These are phyloP conservation scores for Fusarium annulatum DNA, from an alignment of 2,329 filamentous ascomycete species.

Conservation along the genomic window DNA sequence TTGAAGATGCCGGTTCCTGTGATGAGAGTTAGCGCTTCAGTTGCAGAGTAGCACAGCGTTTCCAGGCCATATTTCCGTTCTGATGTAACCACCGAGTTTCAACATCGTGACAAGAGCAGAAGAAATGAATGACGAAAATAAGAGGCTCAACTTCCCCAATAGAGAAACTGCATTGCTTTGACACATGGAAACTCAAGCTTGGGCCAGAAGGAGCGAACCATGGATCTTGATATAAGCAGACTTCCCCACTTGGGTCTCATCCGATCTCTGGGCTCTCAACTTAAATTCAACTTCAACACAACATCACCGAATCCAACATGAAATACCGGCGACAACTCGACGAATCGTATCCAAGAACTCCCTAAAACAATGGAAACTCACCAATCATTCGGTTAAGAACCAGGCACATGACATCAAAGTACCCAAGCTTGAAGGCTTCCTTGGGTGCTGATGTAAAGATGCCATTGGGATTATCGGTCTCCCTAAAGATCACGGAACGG, in stretches of 20 bases:
- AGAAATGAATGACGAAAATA: not conserved
- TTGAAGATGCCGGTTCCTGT: conserved; percentile 54
- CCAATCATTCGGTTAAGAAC: conserved; percentile 54
- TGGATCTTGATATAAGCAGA: conserved; percentile 11
- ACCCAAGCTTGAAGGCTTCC: conserved; percentile 51
- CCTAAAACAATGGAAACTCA: conserved; percentile 29
- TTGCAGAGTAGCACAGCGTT: not conserved
- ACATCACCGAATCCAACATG: not conserved
- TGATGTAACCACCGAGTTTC: not conserved
- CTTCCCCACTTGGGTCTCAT: conserved; percentile 40
- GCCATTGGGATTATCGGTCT: conserved; percentile 39
- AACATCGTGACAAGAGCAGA: not conserved
- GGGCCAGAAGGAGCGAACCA: conserved; percentile 25
- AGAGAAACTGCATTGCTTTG: not conserved
- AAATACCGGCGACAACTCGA: not conserved
- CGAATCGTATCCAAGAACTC: fast-evolving
- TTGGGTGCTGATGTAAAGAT: conserved; percentile 50
- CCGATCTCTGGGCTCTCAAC: conserved; percentile 15
- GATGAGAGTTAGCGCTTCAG: conserved; percentile 18
- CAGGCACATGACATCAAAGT: conserved; percentile 51
- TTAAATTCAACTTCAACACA: conserved; percentile 40
- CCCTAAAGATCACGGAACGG: conserved; percentile 15
- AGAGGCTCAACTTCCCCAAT: not conserved
- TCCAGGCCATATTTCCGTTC: not conserved
- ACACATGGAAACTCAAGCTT: conserved; percentile 30